Evolutionary conservation across 2,329 filamentous ascomycete genomes (phyloP), one percentile per base, ranked within the genome.

Genomic region (Ascochyta fabae): DNA sequence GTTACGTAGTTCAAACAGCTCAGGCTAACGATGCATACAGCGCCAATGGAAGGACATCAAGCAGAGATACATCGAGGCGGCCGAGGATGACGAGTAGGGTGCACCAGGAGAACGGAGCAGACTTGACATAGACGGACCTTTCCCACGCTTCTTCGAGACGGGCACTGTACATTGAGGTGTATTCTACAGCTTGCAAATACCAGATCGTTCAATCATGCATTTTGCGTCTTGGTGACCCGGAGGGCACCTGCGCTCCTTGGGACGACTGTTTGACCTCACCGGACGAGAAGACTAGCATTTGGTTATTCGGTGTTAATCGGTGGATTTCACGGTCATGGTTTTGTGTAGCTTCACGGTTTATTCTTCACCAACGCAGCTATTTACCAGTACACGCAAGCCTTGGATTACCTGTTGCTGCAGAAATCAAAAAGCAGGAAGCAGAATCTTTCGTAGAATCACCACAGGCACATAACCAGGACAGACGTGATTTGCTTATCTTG

Each of bases 21-120:
- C 15, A 13, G 24, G 66, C 71, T 73, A 66, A 73, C 52, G 23
- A 15, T 26, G 24, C 12, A 16, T 56, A 69, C 74, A 98, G 94
- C 92, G 94, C 74, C 94, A 97, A 96, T 98, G 95, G 95, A 97
- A 97, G 86, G 95, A 99, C 78, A 97, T 99, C 83, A 94, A 96
- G 82, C 82, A 88, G 78, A 88, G 85, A 80, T 99, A 96, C 79
- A 78, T 96, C 72, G 74, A 90, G 80, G 83, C 83, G 57, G 85
- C 82, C 53, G 88, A 90, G 63, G 87, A 87, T 64, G 87, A 88
- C 57, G 79, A 75, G 64, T 73, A 74, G 62, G 50, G 40, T n/a
- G 52, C 48, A 45, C 33, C 19, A 40, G 52, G 48, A 51, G 44
- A 22, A 40, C 39, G 48, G 56, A 57, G 46, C 49, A 36, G 42